Percentiles rank a stretch among this genome's conserved stretches.
Conservation (phyloP, 352 stramenopile species). For the Aphanomyces euteiches region DNA sequence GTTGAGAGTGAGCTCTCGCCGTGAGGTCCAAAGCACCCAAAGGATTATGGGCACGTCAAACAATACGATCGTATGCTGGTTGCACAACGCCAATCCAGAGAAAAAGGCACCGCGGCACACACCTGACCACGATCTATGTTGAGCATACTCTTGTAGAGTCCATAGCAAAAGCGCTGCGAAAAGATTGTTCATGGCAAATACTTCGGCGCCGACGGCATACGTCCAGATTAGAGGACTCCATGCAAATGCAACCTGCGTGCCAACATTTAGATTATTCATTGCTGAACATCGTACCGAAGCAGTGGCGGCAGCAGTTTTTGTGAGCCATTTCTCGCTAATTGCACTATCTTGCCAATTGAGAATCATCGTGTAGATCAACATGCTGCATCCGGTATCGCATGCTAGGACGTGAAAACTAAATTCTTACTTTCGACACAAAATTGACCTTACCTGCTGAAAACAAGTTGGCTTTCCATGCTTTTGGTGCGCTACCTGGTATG, state of each 20-base stretch:
- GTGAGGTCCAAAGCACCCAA: constrained; percentile 64
- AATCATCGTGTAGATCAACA: constrained; percentile 57
- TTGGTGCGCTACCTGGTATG: constrained; percentile 36
- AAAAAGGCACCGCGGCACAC: constrained; percentile 74
- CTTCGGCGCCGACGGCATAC: constrained; percentile 91
- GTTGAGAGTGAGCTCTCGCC: constrained; percentile 34
- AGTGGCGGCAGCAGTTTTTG: constrained; percentile 45
- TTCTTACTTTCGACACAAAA: neutral
- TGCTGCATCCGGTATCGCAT: constrained; percentile 50
- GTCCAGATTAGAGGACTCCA: constrained; percentile 94
- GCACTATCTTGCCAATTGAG: constrained; percentile 40
- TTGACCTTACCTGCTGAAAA: constrained; percentile 63
- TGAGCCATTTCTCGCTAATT: constrained; percentile 19
- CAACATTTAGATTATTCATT: constrained; percentile 2
- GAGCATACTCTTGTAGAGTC: constrained; percentile 50
- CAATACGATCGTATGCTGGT: constrained; percentile 95
- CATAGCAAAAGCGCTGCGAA: constrained; percentile 81
- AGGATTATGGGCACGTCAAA: constrained; percentile 85
- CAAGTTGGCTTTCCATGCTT: constrained; percentile 86
- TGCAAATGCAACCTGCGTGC: constrained; percentile 66
- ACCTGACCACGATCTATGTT: constrained; percentile 19
- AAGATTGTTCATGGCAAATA: constrained; percentile 96
- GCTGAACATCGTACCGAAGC: constrained; percentile 40
- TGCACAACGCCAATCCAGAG: constrained; percentile 91
- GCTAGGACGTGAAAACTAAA: constrained; percentile 33